phyloP scores from a whole-genome alignment of 371 early-diverging fungal species.

The Fennellomyces sp. region DNA sequence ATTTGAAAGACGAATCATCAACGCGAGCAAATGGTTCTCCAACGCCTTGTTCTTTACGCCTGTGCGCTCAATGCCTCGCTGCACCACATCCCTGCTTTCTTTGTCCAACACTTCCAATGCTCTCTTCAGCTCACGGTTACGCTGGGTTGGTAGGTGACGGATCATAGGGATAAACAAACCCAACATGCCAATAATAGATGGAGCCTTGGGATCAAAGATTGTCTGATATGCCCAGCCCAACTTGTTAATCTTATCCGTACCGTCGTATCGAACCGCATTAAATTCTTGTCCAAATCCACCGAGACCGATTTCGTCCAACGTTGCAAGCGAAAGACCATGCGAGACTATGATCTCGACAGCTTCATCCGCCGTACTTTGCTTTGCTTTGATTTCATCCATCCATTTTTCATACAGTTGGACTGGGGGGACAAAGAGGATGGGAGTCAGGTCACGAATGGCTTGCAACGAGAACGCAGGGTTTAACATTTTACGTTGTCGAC shows the following conservation, averaged over 20 bases:
- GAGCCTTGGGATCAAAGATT: slow-evolving; percentile 30
- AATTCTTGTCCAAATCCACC: slow-evolving; percentile 47
- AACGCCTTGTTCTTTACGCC: slow-evolving; percentile 4
- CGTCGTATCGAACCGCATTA: slow-evolving; percentile 18
- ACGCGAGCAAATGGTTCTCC: slow-evolving; percentile 34
- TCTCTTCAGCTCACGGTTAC: slow-evolving; percentile 16
- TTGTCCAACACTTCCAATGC: slow-evolving; percentile 28
- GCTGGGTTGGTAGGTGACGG: slow-evolving; percentile 34
- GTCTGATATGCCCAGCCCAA: slow-evolving; percentile 49
- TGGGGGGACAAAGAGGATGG: slow-evolving; percentile 43
- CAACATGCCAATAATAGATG: slow-evolving; percentile 28
- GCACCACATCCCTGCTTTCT: slow-evolving; percentile 46
- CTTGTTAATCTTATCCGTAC: slow-evolving; percentile 28
- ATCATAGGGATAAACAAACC: slow-evolving; percentile 42
- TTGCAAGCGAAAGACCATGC: slow-evolving; percentile 38
- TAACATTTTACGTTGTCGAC: slow-evolving; percentile 67
- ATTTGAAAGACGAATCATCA: slow-evolving; percentile 35
- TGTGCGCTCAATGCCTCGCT: slow-evolving; percentile 36
- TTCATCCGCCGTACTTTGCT: slow-evolving; percentile 2
- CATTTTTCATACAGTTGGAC: slow-evolving; percentile 14
- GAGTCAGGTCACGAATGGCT: slow-evolving; percentile 49
- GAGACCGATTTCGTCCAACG: slow-evolving; percentile 53
- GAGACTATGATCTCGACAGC: slow-evolving; percentile 34
- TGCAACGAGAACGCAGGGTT: slow-evolving; percentile 67
- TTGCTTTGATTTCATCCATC: background rate